Conservation (phyloP, 2,329 filamentous ascomycete species). For the Phyllosticta ampelicida region DNA sequence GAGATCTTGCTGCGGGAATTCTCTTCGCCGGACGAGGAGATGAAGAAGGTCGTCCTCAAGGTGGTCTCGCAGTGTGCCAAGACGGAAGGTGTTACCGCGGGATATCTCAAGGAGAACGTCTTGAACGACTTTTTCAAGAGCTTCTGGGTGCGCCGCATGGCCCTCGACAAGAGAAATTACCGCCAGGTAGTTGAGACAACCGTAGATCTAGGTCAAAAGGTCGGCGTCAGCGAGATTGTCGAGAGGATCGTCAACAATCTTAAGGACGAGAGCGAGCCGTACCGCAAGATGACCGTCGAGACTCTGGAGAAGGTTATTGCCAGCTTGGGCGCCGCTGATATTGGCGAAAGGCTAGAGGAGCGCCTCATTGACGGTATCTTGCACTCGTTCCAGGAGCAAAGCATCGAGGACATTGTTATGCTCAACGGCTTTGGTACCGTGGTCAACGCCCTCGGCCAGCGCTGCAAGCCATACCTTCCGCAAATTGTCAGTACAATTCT, state of each 20-base stretch:
- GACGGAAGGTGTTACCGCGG: constrained; percentile 88
- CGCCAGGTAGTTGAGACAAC: constrained; percentile 97
- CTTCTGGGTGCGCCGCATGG: constrained; percentile 97
- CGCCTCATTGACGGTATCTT: constrained; percentile 90
- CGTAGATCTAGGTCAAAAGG: constrained; percentile 92
- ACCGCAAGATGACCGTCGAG: constrained; percentile 98
- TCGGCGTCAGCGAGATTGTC: constrained; percentile 91
- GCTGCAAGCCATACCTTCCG: constrained; percentile 91
- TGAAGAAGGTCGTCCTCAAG: constrained; percentile 99
- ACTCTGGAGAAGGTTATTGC: constrained; percentile 95
- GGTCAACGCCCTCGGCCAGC: constrained; percentile 83
- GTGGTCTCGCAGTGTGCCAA: constrained; percentile 92
- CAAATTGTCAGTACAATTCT: constrained; percentile 96
- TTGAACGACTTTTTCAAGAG: constrained; percentile 96
- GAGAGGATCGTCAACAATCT: constrained; percentile 89
- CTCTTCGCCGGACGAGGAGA: constrained; percentile 93
- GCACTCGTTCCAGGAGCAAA: constrained; percentile 95
- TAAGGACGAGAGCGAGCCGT: constrained; percentile 96
- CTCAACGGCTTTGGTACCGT: constrained; percentile 97
- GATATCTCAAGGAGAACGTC: constrained; percentile 90
- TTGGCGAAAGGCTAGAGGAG: constrained; percentile 86
- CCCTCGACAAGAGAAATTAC: constrained; percentile 94
- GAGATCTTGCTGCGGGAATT: constrained; percentile 95
- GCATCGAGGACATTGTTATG: constrained; percentile 89
- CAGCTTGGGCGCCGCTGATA: constrained; percentile 84